Conservation (phyloP, 768 basidiomycete genomes). For the Podaxis mareebaensis region DNA sequence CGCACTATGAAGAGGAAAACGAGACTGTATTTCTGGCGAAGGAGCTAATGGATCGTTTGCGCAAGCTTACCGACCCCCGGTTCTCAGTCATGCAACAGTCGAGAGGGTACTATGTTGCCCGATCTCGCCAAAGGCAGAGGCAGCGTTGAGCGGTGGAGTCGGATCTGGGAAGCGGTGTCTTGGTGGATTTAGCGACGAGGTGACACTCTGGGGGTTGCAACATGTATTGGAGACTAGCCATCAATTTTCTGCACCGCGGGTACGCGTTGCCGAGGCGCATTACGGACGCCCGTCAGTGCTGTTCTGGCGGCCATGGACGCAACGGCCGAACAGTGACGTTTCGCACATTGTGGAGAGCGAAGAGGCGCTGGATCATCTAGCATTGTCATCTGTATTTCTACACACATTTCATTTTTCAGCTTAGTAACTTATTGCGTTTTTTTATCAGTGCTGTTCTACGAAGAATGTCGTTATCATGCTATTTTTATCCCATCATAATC, state of each 20-base stretch:
- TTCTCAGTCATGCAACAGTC: constrained; percentile 22
- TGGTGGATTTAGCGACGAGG: not conserved
- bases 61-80: constrained; percentile 37
- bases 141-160: constrained; percentile 21
- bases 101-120: constrained; percentile 17
- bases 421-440: constrained; percentile 21
- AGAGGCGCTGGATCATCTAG: not conserved
- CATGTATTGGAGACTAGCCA: not conserved
- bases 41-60: constrained; percentile 45
- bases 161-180: not conserved
- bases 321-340: not conserved
- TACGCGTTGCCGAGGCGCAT: not conserved
- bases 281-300: not conserved
- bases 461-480: constrained; percentile 2
- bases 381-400: constrained; percentile 31
- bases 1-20: constrained; percentile 58
- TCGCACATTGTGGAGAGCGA: not conserved
- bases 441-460: constrained; percentile 2
- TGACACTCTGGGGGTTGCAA: not conserved
- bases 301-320: not conserved
- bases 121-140: constrained; percentile 21
- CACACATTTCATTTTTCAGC: constrained; percentile 18
- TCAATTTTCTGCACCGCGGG: not conserved
- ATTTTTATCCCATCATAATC: constrained; percentile 2
- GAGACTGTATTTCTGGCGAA: constrained; percentile 61